Conservation (phyloP, 768 basidiomycete genomes). For the Pleurotus salmoneostramineus region DNA sequence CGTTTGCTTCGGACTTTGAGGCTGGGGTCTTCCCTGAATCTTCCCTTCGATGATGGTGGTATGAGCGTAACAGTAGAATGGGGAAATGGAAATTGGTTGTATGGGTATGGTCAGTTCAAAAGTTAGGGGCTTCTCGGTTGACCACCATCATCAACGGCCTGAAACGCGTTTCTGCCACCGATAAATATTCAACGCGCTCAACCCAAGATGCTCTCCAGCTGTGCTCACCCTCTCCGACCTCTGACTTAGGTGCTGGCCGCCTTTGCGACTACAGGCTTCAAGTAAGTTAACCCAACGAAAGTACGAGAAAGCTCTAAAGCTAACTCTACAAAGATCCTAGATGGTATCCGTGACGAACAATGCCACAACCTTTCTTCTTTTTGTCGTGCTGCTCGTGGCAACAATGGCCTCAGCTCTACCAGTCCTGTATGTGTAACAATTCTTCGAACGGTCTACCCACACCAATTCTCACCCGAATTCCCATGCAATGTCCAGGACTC, state of each 20-base stretch:
- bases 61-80: no score
- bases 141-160: not conserved
- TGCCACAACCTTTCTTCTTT: not conserved
- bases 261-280: not conserved
- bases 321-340: not conserved
- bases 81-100: no score
- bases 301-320: no score
- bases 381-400: not conserved
- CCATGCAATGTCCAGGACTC: not conserved
- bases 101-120: no score
- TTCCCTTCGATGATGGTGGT: not conserved
- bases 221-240: slow-evolving; percentile 1
- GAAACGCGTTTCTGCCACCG: slow-evolving; percentile 1
- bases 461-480: no score
- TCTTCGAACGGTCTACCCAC: no score
- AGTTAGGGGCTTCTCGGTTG: no score
- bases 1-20: not conserved
- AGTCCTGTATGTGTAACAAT: not conserved
- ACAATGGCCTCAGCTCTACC: not conserved
- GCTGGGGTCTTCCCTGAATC: not conserved
- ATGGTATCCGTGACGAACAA: not conserved
- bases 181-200: not conserved
- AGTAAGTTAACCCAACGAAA: not conserved
- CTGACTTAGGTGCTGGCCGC: slow-evolving; percentile 5
- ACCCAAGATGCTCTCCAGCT: not conserved